Evolutionary conservation across 352 stramenopile species (phyloP), one percentile per base, ranked within the genome.

Genomic region (Pythium aphanidermatum): DNA sequence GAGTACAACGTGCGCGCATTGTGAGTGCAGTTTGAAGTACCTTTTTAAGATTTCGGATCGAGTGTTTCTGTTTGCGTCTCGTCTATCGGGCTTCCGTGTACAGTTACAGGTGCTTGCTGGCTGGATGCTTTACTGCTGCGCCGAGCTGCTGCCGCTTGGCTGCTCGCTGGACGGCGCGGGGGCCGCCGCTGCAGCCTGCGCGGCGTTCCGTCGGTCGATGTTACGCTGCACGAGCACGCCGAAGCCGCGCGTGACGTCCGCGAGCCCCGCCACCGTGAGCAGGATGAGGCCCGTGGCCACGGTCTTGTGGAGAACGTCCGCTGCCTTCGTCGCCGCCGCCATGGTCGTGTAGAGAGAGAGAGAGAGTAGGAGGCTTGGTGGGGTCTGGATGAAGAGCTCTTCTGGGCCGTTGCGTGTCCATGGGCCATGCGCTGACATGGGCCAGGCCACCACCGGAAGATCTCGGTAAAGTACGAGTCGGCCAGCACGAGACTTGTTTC

Each of bases 251-350:
- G 66, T 81, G 37, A 94, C 77, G 62, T 94, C 82, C 17, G 67
- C 79, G 46, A 88, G 50, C 4, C 71, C 67, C 27, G 81, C 73
- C 36, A 70, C 61, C 24, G 82, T 92, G 37, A 82, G 55, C 23
- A 83, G 44, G 29, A 89, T 52, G 36, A 94, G 77, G 2, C 82
- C 79, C 58, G 79, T 72, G 46, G 79, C 74, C 41, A 88, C 74
- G 21, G 76, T 74, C 74, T 94, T 94, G 60, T 94, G 75, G 30
- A 80, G 57, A 33, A 89, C 70, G 60, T 94, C 77, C 30, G 74
- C 71, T 21, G 82, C 63, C 49, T 73, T 72, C 35, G 65, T 60
- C 33, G 64, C 61, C 36, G 63, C 45, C 51, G 57, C 32, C 47
- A 64, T 68, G 36, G 42, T 57, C 3, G 27, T 39, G n/a, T 38